A percentile compares a stretch with the other conserved stretches of the same genome.
Evolutionary conservation across 306 rosid species (phyloP).

Genomic region (Cucurbita argyrosperma): DNA sequence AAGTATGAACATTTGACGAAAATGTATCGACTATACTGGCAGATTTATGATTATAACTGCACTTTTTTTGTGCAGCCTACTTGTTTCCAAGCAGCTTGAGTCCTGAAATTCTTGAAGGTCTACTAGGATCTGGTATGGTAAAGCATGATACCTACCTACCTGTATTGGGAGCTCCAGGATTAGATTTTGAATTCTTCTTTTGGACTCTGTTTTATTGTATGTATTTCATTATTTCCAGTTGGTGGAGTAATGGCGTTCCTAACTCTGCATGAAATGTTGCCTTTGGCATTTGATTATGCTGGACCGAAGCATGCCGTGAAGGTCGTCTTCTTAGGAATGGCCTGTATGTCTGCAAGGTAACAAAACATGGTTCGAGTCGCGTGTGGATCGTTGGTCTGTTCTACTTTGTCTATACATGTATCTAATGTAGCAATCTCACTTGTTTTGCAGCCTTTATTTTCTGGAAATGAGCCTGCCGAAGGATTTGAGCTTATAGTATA

Average conservation of each 20-base stretch:
- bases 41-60: not conserved
- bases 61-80: constrained; percentile 41
- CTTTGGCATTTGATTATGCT: constrained; percentile 88
- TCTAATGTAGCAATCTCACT: not conserved
- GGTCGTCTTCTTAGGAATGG: constrained; percentile 92
- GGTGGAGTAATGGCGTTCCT: constrained; percentile 96
- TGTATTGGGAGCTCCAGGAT: not conserved
- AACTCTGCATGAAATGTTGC: constrained; percentile 92
- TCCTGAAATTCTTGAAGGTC: constrained; percentile 90
- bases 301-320: constrained; percentile 84
- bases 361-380: not conserved
- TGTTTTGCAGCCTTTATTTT: constrained; percentile 68
- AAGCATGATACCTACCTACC: not conserved
- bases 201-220: not conserved
- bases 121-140: constrained; percentile 79
- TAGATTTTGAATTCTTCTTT: not conserved
- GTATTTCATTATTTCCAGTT: constrained; percentile 27
- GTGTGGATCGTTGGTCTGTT: not conserved
- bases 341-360: constrained; percentile 96
- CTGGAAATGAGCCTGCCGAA: constrained; percentile 81
- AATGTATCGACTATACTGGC: not conserved
- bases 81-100: constrained; percentile 78
- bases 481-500: constrained; percentile 68
- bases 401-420: not conserved
- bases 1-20: not conserved